Percentiles rank a stretch among this genome's conserved stretches.
phyloP scores from a whole-genome alignment of 2,329 filamentous ascomycete species.

The Apiospora arundinis region DNA sequence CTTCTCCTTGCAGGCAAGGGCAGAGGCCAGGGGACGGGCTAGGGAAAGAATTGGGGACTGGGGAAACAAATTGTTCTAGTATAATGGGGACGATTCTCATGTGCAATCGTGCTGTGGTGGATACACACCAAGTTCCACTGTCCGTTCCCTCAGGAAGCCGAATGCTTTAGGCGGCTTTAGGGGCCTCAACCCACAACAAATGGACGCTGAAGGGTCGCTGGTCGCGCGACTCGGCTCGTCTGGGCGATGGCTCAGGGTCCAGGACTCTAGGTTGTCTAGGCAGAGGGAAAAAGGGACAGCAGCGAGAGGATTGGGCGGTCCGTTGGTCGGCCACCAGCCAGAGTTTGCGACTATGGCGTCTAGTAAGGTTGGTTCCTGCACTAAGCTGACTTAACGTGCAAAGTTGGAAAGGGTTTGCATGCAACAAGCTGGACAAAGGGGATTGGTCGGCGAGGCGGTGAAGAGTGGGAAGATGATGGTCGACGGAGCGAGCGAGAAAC shows the following conservation, averaged over 20 bases:
- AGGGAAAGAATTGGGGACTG: constrained; percentile 12
- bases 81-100: constrained; percentile 4
- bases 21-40: not conserved
- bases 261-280: not conserved
- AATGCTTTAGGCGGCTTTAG: not conserved
- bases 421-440: not conserved
- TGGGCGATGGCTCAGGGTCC: constrained; percentile 8
- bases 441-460: constrained; percentile 2
- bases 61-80: constrained; percentile 12
- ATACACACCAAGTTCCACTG: not conserved
- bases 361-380: constrained; percentile 16
- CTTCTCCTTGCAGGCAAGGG: not conserved
- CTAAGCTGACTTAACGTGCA: not conserved
- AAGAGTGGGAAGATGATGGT: not conserved
- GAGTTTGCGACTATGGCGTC: constrained; percentile 7
- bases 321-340: not conserved
- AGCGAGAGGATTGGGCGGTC: constrained; percentile 2
- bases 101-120: not conserved
- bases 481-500: constrained; percentile 5
- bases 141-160: not conserved
- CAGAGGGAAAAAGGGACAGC: not conserved
- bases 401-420: not conserved
- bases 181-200: not conserved
- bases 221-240: not conserved
- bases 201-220: not conserved